A percentile compares a stretch with the other conserved stretches of the same genome.
Evolutionary conservation across 495 filamentous ascomycete genomes (phyloP).

Genomic region (Hypoxylon subgilvum): DNA sequence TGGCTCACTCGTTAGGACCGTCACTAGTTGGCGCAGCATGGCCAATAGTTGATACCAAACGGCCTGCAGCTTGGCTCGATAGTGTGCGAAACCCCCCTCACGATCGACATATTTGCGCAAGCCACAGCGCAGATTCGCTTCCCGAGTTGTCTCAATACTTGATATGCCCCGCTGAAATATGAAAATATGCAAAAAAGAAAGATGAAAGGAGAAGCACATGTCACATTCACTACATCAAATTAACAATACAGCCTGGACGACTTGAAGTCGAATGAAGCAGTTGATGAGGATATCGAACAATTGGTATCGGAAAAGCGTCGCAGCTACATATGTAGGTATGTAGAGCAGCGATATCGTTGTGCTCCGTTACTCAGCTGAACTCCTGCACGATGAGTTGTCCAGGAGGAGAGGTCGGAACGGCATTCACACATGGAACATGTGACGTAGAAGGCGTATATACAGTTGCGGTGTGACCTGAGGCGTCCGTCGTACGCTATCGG

Average conservation of each 20-base stretch:
- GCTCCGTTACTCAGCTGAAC: constrained; percentile 23
- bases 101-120: constrained; percentile 18
- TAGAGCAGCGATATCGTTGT: background rate
- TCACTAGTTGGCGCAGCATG: constrained; percentile 1
- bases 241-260: background rate
- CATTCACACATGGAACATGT: constrained; percentile 9
- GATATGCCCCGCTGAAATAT: constrained; percentile 10
- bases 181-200: constrained; percentile 2
- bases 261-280: background rate
- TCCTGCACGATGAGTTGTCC: constrained; percentile 29
- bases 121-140: constrained; percentile 22
- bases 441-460: constrained; percentile 25
- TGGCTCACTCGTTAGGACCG: background rate
- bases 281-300: background rate
- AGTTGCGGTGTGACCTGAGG: constrained; percentile 15
- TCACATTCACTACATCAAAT: background rate
- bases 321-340: too few species aligned
- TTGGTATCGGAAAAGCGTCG: background rate
- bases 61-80: constrained; percentile 16
- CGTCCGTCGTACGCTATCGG: background rate
- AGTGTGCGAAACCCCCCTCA: constrained; percentile 20
- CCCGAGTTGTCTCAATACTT: constrained; percentile 13
- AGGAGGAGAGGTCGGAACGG: constrained; percentile 7
- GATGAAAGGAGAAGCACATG: background rate
- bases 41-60: constrained; percentile 1